Conservation (phyloP, 192 early-diverging fungal genomes). For the Backusella tarrabulga region DNA sequence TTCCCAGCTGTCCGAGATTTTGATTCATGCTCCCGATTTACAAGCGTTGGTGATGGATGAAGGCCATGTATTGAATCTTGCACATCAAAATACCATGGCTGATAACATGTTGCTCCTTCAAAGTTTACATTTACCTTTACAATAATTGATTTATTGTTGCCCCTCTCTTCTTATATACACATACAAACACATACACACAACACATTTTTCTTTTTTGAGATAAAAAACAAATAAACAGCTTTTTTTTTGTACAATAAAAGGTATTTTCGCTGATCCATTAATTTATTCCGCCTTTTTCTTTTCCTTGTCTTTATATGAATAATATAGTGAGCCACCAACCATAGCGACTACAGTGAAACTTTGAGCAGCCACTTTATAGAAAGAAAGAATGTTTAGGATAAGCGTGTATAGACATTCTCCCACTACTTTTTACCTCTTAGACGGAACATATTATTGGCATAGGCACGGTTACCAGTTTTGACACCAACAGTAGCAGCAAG, state of each 20-base stretch:
- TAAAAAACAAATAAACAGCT: too few species aligned
- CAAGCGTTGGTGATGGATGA: not conserved
- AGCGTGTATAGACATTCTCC: not conserved
- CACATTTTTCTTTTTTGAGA: too few species aligned
- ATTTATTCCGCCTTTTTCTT: constrained; percentile 6
- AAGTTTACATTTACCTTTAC: constrained; percentile 13
- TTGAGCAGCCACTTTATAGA: constrained; percentile 23
- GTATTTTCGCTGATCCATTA: too few species aligned
- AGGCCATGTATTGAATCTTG: not conserved
- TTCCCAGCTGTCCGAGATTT: constrained; percentile 6
- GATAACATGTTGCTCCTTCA: constrained; percentile 7
- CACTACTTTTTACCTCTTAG: constrained; percentile 22
- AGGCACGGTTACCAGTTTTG: constrained; percentile 27
- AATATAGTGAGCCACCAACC: constrained; percentile 26
- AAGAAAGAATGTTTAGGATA: not conserved
- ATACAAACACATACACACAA: too few species aligned
- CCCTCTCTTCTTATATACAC: not conserved
- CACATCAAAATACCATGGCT: not conserved
- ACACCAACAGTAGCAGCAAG: constrained; percentile 39
- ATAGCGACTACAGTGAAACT: constrained; percentile 28
- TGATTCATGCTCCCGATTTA: constrained; percentile 6
- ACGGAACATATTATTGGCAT: constrained; percentile 41
- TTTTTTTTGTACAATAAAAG: too few species aligned
- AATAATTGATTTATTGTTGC: not conserved
- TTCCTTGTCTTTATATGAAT: constrained; percentile 15